phyloP scores from a whole-genome alignment of 2,329 filamentous ascomycete genomes.

The Hypoxylon sp. region DNA sequence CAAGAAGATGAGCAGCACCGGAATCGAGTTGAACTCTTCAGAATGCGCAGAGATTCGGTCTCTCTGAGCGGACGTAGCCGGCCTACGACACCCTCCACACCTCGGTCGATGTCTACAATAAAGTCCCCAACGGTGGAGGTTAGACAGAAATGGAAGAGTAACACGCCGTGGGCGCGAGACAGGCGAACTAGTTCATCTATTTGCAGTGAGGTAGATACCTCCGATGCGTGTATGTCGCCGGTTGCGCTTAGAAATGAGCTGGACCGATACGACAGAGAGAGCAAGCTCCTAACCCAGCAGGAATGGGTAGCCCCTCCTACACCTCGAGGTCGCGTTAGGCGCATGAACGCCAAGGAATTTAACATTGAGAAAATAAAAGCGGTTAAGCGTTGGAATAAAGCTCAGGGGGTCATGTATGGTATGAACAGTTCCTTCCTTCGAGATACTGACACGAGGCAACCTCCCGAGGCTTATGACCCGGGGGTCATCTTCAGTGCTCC shows the following conservation, averaged over 20 bases:
- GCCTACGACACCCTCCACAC: background rate
- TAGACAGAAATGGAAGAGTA: too few relatives aligned
- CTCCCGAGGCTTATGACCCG: slow-evolving; percentile 13
- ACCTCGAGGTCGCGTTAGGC: slow-evolving; percentile 12
- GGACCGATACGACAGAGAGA: slow-evolving; percentile 11
- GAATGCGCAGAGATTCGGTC: slow-evolving; percentile 25
- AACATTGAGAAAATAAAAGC: slow-evolving; percentile 1
- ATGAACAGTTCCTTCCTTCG: slow-evolving; percentile 27
- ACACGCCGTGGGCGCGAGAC: background rate
- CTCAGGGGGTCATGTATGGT: slow-evolving; percentile 33
- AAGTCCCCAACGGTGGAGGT: too few relatives aligned
- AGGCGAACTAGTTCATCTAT: background rate
- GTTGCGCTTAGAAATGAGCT: slow-evolving; percentile 14
- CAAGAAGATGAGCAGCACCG: slow-evolving; percentile 27
- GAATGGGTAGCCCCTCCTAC: slow-evolving; percentile 27
- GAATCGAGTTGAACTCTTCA: slow-evolving; percentile 26
- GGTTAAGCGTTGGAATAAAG: slow-evolving; percentile 27
- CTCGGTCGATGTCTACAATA: background rate
- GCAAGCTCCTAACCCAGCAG: background rate
- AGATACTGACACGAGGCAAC: slow-evolving; percentile 30
- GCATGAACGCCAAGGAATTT: slow-evolving; percentile 25
- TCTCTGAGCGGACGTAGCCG: slow-evolving; percentile 6
- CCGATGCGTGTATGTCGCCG: background rate
- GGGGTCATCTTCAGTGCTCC: slow-evolving; percentile 44
- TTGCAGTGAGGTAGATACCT: background rate